Evolutionary conservation across 179 eudicot genomes (phyloP).

Genomic region (Beta lomatogona): DNA sequence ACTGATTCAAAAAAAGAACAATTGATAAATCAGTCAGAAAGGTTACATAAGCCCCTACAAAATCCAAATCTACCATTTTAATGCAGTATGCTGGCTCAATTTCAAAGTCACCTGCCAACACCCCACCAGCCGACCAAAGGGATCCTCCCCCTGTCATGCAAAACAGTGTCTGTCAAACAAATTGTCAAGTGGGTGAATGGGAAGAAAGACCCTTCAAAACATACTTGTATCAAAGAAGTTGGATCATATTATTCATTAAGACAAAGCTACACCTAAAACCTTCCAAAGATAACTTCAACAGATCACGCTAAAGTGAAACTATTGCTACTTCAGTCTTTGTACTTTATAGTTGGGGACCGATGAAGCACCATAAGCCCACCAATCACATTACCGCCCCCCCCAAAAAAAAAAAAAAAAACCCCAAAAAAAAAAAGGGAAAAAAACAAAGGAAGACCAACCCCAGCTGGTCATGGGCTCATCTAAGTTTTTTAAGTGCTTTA

Average conservation of each 20-base stretch:
- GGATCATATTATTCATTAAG: not conserved
- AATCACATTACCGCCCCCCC: not conserved
- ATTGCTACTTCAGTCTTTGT: not conserved
- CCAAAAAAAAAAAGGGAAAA: not conserved
- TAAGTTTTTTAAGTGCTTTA: too few relatives aligned
- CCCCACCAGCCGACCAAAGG: conserved; percentile 97
- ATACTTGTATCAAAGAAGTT: not conserved
- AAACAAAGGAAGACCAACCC: not conserved
- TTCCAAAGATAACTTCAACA: too few relatives aligned
- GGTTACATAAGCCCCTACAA: not conserved
- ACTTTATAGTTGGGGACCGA: not conserved
- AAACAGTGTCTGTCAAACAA: conserved; percentile 25
- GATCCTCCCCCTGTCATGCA: conserved; percentile 66
- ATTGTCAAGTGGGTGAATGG: not conserved
- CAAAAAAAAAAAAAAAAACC: too few relatives aligned
- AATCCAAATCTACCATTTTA: conserved; percentile 1
- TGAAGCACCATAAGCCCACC: not conserved
- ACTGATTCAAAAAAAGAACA: conserved; percentile 43
- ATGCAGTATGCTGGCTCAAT: conserved; percentile 9
- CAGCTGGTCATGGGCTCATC: not conserved
- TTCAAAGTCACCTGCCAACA: conserved; percentile 67
- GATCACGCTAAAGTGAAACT: not conserved
- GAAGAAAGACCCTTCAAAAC: not conserved
- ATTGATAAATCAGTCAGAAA: conserved; percentile 16
- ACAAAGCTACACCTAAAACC: not conserved